These are phyloP conservation scores for Venturia aucupariae DNA, from an alignment of 2,329 filamentous ascomycete genomes.

Conservation along the genomic window DNA sequence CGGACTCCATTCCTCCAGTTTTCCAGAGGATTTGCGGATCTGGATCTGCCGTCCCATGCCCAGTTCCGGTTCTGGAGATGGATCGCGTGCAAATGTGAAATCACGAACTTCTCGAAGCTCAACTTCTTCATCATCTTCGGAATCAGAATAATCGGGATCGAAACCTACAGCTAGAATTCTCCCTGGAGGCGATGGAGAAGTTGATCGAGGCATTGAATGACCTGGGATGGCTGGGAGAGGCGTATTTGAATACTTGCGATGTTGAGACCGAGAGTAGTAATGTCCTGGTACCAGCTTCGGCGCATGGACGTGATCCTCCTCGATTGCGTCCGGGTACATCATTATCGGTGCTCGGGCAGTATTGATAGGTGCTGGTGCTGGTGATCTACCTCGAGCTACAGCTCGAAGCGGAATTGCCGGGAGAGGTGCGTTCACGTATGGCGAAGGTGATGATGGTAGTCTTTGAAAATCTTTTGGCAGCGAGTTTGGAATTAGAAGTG, in stretches of 20 bases:
- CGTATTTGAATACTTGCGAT: not conserved
- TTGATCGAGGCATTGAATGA: not conserved
- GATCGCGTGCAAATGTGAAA: not conserved
- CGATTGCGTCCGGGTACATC: not conserved
- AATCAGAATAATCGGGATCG: not conserved
- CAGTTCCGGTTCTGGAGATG: not conserved
- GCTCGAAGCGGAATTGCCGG: not conserved
- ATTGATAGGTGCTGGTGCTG: not conserved
- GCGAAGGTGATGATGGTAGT: not conserved
- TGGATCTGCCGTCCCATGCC: not conserved
- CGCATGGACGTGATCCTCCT: not conserved
- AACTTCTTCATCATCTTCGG: not conserved
- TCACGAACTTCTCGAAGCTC: not conserved
- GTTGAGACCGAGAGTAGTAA: not conserved
- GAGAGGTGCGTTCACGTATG: not conserved
- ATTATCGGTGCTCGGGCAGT: not conserved
- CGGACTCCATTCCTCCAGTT: not conserved
- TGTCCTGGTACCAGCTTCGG: not conserved
- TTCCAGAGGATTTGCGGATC: not conserved
- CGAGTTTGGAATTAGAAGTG: not conserved
- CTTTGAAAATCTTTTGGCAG: not conserved
- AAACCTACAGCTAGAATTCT: not conserved
- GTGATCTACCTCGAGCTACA: not conserved
- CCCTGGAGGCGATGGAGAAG: not conserved
- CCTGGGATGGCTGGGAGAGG: not conserved